Conservation (phyloP, 352 stramenopile species). For the Phytophthora citricola region DNA sequence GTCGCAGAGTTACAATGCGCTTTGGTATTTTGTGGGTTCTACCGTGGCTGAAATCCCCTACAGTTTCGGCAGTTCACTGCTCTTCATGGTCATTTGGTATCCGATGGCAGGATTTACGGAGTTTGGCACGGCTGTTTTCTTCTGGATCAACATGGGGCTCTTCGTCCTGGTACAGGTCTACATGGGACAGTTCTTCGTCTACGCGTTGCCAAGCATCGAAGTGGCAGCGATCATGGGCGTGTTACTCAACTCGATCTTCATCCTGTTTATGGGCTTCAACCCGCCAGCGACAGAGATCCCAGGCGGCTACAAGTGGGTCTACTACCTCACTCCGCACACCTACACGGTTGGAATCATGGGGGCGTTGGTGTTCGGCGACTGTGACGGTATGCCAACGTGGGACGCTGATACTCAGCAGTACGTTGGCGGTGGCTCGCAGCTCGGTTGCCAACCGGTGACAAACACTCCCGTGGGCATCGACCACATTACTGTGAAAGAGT, state of each 20-base stretch:
- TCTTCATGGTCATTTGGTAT: conserved; percentile 58
- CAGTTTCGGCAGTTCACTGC: conserved; percentile 40
- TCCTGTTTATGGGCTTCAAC: conserved; percentile 61
- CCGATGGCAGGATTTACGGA: conserved; percentile 52
- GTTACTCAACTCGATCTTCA: conserved; percentile 55
- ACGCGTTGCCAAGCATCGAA: conserved; percentile 41
- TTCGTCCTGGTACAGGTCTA: conserved; percentile 54
- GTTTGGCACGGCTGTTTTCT: conserved; percentile 43
- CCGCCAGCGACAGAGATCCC: conserved; percentile 51
- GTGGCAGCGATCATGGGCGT: conserved; percentile 36
- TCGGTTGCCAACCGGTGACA: conserved; percentile 27
- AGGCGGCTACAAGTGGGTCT: conserved; percentile 55
- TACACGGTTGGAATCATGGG: conserved; percentile 32
- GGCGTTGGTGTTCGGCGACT: conserved; percentile 28
- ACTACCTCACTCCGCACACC: conserved; percentile 25
- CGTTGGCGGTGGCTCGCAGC: conserved; percentile 12
- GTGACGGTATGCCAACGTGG: conserved; percentile 27
- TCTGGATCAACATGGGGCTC: conserved; percentile 51
- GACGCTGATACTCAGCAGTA: conserved; percentile 14
- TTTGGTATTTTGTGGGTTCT: conserved; percentile 59
- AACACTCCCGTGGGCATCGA: conserved; percentile 19
- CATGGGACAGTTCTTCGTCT: conserved; percentile 49
- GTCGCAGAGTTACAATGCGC: conserved; percentile 79
- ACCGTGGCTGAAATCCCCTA: conserved; percentile 68
- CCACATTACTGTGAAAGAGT: conserved; percentile 45